A percentile compares a stretch with the other conserved stretches of the same genome.
Conservation (phyloP, 179 eudicot genomes). For the Beta lomatogona region DNA sequence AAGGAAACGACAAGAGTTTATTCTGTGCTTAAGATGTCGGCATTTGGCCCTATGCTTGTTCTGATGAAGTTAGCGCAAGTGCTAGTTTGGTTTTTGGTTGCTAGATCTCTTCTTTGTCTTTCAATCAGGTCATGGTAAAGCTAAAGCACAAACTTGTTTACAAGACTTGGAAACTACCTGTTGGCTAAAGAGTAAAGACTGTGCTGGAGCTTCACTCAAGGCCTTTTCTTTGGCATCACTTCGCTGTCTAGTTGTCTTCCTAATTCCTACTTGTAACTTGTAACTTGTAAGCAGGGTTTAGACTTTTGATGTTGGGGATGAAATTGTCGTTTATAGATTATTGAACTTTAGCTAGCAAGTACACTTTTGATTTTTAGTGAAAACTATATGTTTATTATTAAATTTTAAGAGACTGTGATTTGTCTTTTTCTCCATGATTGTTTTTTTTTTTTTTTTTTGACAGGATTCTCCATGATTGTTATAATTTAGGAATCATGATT, state of each 20-base stretch:
- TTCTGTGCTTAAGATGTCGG: not conserved
- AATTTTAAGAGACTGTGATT: not conserved
- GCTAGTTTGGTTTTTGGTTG: not conserved
- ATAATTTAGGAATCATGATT: not conserved
- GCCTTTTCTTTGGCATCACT: slow-evolving; percentile 15
- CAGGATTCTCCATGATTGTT: not conserved
- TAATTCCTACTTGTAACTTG: not conserved
- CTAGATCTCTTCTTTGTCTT: slow-evolving; percentile 1
- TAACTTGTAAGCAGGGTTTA: not conserved
- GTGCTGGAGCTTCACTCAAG: not conserved
- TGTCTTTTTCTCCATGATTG: not conserved
- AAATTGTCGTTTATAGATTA: slow-evolving; percentile 1
- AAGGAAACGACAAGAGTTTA: not conserved
- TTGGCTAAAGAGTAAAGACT: not conserved
- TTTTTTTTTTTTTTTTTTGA: no score
- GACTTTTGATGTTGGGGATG: not conserved
- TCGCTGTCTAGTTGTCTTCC: slow-evolving; percentile 12
- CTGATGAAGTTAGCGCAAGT: not conserved
- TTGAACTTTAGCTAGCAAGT: not conserved
- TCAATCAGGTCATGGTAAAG: slow-evolving; percentile 8
- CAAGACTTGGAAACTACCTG: slow-evolving; percentile 20
- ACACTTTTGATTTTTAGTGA: not conserved
- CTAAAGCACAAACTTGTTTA: no score
- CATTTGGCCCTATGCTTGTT: not conserved
- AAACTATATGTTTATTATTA: not conserved